Base-by-base conservation (phyloP, 2,329 filamentous ascomycete species). In the Metarhizium album region DNA sequence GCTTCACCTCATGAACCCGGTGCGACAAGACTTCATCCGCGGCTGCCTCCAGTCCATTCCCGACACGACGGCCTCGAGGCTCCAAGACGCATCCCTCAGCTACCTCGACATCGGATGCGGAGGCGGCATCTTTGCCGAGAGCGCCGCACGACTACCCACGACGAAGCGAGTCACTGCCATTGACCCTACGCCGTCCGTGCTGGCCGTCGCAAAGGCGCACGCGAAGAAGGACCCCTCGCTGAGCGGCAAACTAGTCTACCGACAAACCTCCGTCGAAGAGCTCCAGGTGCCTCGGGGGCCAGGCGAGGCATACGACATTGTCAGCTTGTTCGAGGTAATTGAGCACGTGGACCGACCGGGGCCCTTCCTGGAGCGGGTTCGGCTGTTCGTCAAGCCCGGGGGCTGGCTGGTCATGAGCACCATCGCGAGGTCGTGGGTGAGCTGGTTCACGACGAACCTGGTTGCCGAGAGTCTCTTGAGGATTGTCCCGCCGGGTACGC, bases 1-100 rank as follows among this genome's bases (percentile, higher is more conserved):
- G 52, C 82, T 98, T 2, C 93, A 98, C 69, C 84, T 95, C 58
- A 97, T 98, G 91, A 97, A 98, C 71, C 93, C 93, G 2, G 80
- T 95, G 45, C 90, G 93, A 33, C 90, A 97, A 71, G 83, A 90
- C 69, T 97, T 97, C 70, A 93, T 96, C 66, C 76, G 76, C 22
- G 70, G 73, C 55, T 96, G 91, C 64, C 79, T 84, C 45, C 59
- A 60, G 56, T 76, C 79, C 20, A 73, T 77, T 45, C 69, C 70
- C 53, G 69, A 71, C 45, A 61, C 70, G 23, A 54, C 67, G 2
- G 43, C 31, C 8, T 57, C 70, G 47, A 43, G 18, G 5, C 57
- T 60, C 49, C 45, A 57, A 53, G 43, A 55, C 35, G 58, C 55
- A 57, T 59, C 52, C 8, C 72, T 89, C 3, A 76, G 76, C 33